phyloP scores from a whole-genome alignment of 768 basidiomycete genomes.

The Hygrocybe coccinea region DNA sequence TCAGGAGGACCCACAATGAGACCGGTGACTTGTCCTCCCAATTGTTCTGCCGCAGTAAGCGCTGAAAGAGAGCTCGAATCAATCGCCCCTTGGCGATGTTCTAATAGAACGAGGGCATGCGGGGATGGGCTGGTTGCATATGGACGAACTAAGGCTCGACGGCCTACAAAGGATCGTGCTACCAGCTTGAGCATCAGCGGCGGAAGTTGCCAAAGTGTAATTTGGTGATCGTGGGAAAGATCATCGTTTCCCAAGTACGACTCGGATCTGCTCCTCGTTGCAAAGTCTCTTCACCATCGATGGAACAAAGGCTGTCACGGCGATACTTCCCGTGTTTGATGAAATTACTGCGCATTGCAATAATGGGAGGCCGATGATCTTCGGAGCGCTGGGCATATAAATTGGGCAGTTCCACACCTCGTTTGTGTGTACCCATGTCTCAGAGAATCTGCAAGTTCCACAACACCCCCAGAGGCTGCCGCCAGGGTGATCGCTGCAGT shows the following conservation, averaged over 20 bases:
- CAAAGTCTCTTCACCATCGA: too few relatives aligned
- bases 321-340: too few relatives aligned
- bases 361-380: too few relatives aligned
- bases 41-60: slow-evolving; percentile 79
- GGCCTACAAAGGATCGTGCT: slow-evolving; percentile 1
- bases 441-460: slow-evolving; percentile 37
- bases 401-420: too few relatives aligned
- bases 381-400: too few relatives aligned
- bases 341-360: too few relatives aligned
- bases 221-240: too few relatives aligned
- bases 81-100: slow-evolving; percentile 77
- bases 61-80: slow-evolving; percentile 86
- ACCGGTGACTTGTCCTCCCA: slow-evolving; percentile 83
- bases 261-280: too few relatives aligned
- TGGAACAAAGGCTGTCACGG: too few relatives aligned
- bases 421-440: slow-evolving; percentile 18
- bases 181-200: slow-evolving; percentile 1
- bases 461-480: slow-evolving; percentile 43
- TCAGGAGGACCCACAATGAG: slow-evolving; percentile 67
- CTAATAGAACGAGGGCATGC: slow-evolving; percentile 83
- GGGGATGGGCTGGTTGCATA: slow-evolving; percentile 62
- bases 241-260: too few relatives aligned
- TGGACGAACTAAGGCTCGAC: slow-evolving; percentile 28
- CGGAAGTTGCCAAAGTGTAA: background rate
- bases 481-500: slow-evolving; percentile 36